phyloP scores from a whole-genome alignment of 2,329 filamentous ascomycete species.

The Aspergillus melleus region DNA sequence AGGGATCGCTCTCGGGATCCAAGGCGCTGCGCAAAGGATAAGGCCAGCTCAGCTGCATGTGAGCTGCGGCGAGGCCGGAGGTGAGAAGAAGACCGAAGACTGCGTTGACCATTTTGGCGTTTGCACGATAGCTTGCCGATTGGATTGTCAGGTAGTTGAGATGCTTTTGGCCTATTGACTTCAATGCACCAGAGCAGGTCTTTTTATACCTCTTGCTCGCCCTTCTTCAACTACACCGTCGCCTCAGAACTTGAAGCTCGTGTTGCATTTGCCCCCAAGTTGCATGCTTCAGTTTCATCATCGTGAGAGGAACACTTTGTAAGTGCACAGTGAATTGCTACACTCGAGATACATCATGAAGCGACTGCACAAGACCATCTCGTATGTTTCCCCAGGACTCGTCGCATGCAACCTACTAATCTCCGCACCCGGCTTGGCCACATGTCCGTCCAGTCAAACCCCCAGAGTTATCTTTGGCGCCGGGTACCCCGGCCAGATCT shows the following conservation, averaged over 20 bases:
- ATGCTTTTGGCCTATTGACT: not conserved
- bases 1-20: constrained; percentile 40
- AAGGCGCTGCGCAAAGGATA: constrained; percentile 50
- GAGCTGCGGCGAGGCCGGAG: constrained; percentile 22
- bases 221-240: too few species aligned
- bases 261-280: constrained; percentile 5
- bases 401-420: not conserved
- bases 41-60: constrained; percentile 56
- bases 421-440: not conserved
- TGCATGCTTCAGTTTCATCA: not conserved
- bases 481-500: not conserved
- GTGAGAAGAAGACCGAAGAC: not conserved
- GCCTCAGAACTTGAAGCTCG: not conserved
- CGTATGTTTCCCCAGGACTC: not conserved
- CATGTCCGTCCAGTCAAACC: not conserved
- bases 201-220: not conserved
- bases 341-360: not conserved
- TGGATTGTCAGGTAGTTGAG: not conserved
- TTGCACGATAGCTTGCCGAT: not conserved
- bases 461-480: not conserved
- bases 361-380: not conserved
- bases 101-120: constrained; percentile 7
- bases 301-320: too few species aligned
- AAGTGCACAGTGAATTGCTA: not conserved
- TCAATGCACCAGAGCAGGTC: not conserved